These are phyloP conservation scores for Edaphochlamys debaryana DNA, from an alignment of 139 green algal species.

Conservation along the genomic window DNA sequence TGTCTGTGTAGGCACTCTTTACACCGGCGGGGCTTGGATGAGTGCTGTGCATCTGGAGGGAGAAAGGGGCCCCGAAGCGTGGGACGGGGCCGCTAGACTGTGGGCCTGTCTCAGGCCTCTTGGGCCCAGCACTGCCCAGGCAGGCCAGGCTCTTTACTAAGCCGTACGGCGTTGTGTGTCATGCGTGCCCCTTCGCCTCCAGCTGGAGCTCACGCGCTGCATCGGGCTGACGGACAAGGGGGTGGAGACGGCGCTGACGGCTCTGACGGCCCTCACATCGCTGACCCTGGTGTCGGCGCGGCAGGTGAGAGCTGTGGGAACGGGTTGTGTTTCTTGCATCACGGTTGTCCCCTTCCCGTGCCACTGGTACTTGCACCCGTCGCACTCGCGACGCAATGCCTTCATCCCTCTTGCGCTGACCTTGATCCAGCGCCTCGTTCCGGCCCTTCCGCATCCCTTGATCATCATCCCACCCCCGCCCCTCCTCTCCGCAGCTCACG, in stretches of 20 bases:
- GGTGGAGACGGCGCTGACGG: conserved; percentile 14
- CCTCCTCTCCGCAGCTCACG: conserved; percentile 1
- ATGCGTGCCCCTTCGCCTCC: background rate
- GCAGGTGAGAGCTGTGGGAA: background rate
- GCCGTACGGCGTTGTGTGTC: background rate
- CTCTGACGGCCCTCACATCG: background rate
- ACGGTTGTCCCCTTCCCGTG: too few species aligned
- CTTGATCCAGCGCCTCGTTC: background rate
- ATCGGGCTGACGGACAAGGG: conserved; percentile 1
- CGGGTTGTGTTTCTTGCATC: background rate
- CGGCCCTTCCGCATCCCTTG: background rate
- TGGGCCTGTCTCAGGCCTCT: too few species aligned
- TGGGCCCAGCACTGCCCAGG: too few species aligned
- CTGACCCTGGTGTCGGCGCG: background rate
- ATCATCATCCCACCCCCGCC: background rate
- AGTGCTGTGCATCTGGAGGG: background rate
- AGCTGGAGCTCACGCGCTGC: conserved; percentile 30
- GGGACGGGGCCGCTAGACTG: too few species aligned
- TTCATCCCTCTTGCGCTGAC: background rate
- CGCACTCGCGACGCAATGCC: background rate
- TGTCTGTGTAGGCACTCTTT: too few species aligned
- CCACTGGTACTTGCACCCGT: too few species aligned
- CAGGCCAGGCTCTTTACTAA: too few species aligned
- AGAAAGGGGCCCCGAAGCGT: background rate
- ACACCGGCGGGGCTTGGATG: too few species aligned